These are phyloP conservation scores for Eleusine indica DNA, from an alignment of 176 grass and related monocot genomes.

Conservation along the genomic window DNA sequence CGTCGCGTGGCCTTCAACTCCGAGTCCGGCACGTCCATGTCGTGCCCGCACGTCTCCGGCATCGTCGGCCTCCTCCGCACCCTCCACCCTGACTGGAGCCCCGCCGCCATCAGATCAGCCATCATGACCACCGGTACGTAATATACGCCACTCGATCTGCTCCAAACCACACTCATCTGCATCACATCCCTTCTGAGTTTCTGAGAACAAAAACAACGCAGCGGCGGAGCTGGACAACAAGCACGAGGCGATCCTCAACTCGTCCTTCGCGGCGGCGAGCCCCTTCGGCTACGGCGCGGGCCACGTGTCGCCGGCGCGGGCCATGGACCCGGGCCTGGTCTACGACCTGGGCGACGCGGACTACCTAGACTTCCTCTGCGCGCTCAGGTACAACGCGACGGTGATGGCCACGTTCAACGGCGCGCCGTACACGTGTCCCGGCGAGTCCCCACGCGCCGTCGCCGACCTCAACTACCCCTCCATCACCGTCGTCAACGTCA, in stretches of 20 bases:
- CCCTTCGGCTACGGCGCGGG: slow-evolving; percentile 74
- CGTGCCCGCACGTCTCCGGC: slow-evolving; percentile 86
- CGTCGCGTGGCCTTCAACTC: slow-evolving; percentile 59
- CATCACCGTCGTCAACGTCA: slow-evolving; percentile 55
- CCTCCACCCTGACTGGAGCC: slow-evolving; percentile 72
- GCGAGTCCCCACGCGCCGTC: slow-evolving; percentile 13
- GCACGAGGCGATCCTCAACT: slow-evolving; percentile 42
- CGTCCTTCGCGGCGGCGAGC: slow-evolving; percentile 42
- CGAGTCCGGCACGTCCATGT: slow-evolving; percentile 79
- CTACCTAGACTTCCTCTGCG: slow-evolving; percentile 80
- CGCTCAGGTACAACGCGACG: slow-evolving; percentile 55
- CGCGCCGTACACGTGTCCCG: slow-evolving; percentile 52
- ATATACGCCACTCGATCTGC: too few species aligned
- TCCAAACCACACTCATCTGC: too few species aligned
- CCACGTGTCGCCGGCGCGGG: slow-evolving; percentile 52
- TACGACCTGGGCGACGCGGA: slow-evolving; percentile 63
- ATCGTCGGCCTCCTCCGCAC: slow-evolving; percentile 63
- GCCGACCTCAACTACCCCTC: slow-evolving; percentile 82
- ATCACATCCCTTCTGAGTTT: neutral
- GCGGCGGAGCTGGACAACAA: slow-evolving; percentile 55
- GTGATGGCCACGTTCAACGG: slow-evolving; percentile 47
- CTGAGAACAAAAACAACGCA: slow-evolving; percentile 12
- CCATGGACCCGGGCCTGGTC: slow-evolving; percentile 71
- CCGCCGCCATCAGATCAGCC: slow-evolving; percentile 65
- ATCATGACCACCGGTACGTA: slow-evolving; percentile 74